Evolutionary conservation across 2,329 filamentous ascomycete species (phyloP), one percentile per base, ranked within the genome.

Genomic region (Boeremia lycopersici): DNA sequence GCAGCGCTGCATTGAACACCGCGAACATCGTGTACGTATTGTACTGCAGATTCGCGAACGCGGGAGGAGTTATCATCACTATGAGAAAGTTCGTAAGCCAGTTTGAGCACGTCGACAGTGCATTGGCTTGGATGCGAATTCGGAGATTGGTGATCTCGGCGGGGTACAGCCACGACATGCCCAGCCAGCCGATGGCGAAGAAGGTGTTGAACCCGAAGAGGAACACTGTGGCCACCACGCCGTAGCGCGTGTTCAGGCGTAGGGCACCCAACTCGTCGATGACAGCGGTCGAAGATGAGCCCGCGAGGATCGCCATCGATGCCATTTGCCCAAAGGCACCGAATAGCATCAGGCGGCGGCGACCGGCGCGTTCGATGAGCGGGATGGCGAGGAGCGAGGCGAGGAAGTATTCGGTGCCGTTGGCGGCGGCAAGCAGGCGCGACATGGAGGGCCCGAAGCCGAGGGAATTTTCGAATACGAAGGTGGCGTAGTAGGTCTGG

Each of bases 171-270:
- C 70, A 95, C 88, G 70, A 96, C 84, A 68, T 82, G 74, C 84
- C 83, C 79, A 66, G 81, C 91, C 91, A 96, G 61, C 91, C 96
- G 61, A 85, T 86, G 56, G 91, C 91, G 74, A 96, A 96, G 82
- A 89, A 95, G 81, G 90, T 90, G 82, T 96, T 93, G 82, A 91
- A 95, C 78, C 96, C 89, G 78, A 88, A 89, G 72, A 96, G 92
- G 79, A 96, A 93, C 56, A 96, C 90, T 81, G 91, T 69, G 56
- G 67, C 41, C 0, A 40, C n/a, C 62, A 63, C 28, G 17, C 61
- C 58, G 35, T 38, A 6, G 7, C 17, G n/a, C 3, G 38, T 31
- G 2, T 33, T 41, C 2, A 45, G 36, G 13, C 31, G 34, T 10
- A 13, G 31, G 9, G 29, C 42, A 9, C 38, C 77, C 28, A 70